Evolutionary conservation across 371 early-diverging fungal genomes (phyloP), one percentile per base, ranked within the genome.

Genomic region (Actinomortierella ambigua): DNA sequence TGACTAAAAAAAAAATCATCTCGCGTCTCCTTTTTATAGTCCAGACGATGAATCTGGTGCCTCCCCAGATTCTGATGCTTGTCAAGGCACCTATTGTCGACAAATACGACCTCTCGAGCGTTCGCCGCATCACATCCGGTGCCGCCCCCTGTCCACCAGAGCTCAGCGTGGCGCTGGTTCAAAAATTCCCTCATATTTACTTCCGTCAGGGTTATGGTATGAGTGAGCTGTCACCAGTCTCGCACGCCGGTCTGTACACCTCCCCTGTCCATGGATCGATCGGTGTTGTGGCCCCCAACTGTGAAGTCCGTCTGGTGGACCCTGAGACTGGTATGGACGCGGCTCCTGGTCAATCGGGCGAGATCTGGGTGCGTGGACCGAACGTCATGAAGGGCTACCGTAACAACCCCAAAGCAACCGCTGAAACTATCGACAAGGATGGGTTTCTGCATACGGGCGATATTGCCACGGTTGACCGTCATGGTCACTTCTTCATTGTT

Each of bases 391-490:
- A 82, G 63, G 90, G 89, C 0, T 89, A 92, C 51, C 75, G 85
- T 28, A 85, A 89, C 53, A 88, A 87, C 47, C 77, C 81, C 20
- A 65, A 88, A 54, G 93, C 91, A 0, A 93, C 93, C 0, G 69
- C 69, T 14, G 87, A 81, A 1, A 85, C 89, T 0, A 85, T 95
- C 56, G 89, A 88, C 52, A 5, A 59, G 0, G 85, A 88, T 26
- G 92, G 91, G 1, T 95, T 88, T 81, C 75, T 94, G 67, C 90
- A 88, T 43, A 93, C 93, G 0, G 95, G 94, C n/a, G 97, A 97
- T 63, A 76, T 95, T 20, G 95, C 85, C 1, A 70, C 82, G 3
- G 82, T 89, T 15, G 88, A 89, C 63, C 49, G 59, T 5, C 67
- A 88, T 4, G 86, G 85, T 0, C 69, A 81, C 57, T 84, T 92